Evolutionary conservation across 768 basidiomycete species (phyloP), one percentile per base, ranked within the genome.

Genomic region (Phlegmacium glaucopus): DNA sequence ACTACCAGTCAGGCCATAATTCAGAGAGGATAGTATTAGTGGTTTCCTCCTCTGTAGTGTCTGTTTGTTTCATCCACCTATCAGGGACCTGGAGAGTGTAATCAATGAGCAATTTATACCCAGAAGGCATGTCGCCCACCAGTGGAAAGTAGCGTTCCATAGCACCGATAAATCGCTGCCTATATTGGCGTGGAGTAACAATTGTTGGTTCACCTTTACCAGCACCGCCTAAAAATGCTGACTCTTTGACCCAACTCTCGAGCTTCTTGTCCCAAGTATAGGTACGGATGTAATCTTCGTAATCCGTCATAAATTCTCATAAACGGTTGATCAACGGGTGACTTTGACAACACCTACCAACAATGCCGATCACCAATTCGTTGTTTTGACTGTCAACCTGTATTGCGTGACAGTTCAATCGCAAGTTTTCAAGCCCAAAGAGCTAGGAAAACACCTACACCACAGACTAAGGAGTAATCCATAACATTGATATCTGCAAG

Each of bases 181-280:
- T 77, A 71, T 98, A 98, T 65, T 94, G 91, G 61, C 85, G 93
- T 2, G 95, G 95, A 3, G 94, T 95, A 18, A 97, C 90, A 57
- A 99, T 94, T 0, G 95, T 98, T 0, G 96, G 95, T 54, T 95
- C 95, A 9, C 92, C 93, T 58, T 79, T 85, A 36, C 83, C 84
- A 37, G 79, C 78, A 16, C 82, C 87, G 39, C 91, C 94, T 17
- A 98, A 72, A 67, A 94, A 93, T 0, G 90, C 79, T 2, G 91
- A 86, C 57, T 98, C 96, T 61, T 98, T 99, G 37, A 97, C 92
- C 94, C 92, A 96, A 50, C 87, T 97, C 69, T 98, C 96, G 13
- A 99, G 72, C 57, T 93, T 94, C 72, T 99, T 99, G 72, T 99
- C 96, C 93, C 93, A 96, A 0, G 92, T 95, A 61, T 94, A 95